Evolutionary conservation across 768 basidiomycete species (phyloP).

Genomic region (Russula vinacea): DNA sequence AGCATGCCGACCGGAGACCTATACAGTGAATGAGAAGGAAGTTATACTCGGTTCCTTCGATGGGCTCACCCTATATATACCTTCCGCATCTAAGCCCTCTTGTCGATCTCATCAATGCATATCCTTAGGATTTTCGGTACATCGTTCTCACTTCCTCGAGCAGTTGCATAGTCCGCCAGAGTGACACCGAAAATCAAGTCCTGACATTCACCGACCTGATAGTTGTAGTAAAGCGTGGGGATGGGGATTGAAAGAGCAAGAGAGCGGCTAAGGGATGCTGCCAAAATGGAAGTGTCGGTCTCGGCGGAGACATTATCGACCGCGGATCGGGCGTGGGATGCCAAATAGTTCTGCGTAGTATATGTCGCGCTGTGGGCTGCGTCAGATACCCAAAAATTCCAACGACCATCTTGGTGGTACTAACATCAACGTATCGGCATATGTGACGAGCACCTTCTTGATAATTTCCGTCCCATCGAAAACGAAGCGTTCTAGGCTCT

Average conservation of each 20-base stretch:
- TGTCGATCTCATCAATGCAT: slow-evolving; percentile 80
- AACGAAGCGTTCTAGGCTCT: slow-evolving; percentile 82
- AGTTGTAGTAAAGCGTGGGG: slow-evolving; percentile 72
- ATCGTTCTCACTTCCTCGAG: slow-evolving; percentile 67
- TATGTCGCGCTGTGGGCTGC: slow-evolving; percentile 63
- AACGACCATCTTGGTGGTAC: slow-evolving; percentile 31
- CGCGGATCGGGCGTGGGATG: slow-evolving; percentile 56
- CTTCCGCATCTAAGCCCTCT: slow-evolving; percentile 75
- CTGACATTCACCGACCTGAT: slow-evolving; percentile 76
- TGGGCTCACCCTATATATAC: slow-evolving; percentile 67
- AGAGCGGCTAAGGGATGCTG: slow-evolving; percentile 56
- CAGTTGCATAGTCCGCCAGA: slow-evolving; percentile 83
- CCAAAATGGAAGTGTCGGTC: slow-evolving; percentile 60
- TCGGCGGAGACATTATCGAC: slow-evolving; percentile 68
- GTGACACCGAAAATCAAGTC: slow-evolving; percentile 89
- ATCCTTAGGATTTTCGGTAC: slow-evolving; percentile 77
- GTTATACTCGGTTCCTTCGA: slow-evolving; percentile 1
- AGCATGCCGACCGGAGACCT: slow-evolving; percentile 86
- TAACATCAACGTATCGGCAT: slow-evolving; percentile 77
- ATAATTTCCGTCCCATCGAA: slow-evolving; percentile 65
- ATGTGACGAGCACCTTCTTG: slow-evolving; percentile 63
- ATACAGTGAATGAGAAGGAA: slow-evolving; percentile 16
- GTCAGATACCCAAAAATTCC: slow-evolving; percentile 5
- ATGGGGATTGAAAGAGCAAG: slow-evolving; percentile 65
- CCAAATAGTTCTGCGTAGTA: slow-evolving; percentile 70